Evolutionary conservation across 805 yeast genomes (phyloP), one percentile per base, ranked within the genome.

Genomic region (Wickerhamomyces silvicola): DNA sequence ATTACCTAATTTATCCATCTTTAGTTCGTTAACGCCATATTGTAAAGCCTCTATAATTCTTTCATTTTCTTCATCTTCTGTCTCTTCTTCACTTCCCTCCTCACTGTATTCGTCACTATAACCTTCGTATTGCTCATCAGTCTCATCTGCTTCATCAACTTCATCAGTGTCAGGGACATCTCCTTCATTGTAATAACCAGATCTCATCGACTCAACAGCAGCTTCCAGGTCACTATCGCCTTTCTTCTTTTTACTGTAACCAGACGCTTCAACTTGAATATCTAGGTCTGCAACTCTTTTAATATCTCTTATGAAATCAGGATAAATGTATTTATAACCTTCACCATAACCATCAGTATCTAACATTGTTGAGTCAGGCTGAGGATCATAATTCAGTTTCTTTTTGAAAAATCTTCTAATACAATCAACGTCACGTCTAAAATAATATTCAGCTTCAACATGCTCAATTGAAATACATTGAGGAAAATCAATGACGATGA

Each of bases 401-500:
- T 75, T 77, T 38, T 68, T 77, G 62, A 92, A 92, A 51, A 90
- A 92, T 28, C 78, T 68, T 41, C 87, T 70, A 33, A 92, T 78
- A 57, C 97, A 88, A 36, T 85, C 83, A 16, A 92, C 94, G 60
- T 92, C 99, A 62, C 99, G 72, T 46, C 84, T 75, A 58, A 92
- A 92, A 56, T 85, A 88, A 36, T 69, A 72, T 41, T 80, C 80
- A 6, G 97, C 97, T 54, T 92, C 96, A 4, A 66, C 68, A 53
- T 92, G 99, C 43, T 82, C 88, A 28, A 84, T 83, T 15, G 96
- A 85, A 12, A 92, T 82, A 75, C 97, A 90, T 60, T 92, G 99
- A 4, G 99, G 99, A 67, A 92, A 92, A 68, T 92, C 99, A 49
- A 92, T 90, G 18, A 92, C 95, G 14, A 88, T 81, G 48, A 87